A percentile compares a stretch with the other conserved stretches of the same genome.
Conservation (phyloP, 257 asterid genomes). For the Eucommia ulmoides region DNA sequence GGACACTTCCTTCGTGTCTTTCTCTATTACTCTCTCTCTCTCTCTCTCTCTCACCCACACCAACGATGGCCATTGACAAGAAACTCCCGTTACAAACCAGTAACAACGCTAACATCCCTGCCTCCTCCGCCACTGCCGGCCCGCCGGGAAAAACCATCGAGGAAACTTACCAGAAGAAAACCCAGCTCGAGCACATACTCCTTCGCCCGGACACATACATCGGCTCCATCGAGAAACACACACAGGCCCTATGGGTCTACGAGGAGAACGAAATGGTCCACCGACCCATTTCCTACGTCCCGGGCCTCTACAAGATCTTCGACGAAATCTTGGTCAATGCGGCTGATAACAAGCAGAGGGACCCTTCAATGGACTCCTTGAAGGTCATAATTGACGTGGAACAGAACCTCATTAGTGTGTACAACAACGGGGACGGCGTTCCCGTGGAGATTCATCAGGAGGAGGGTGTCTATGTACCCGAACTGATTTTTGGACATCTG, state of each 20-base stretch:
- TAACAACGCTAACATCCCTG: slow-evolving; percentile 58
- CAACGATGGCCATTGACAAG: slow-evolving; percentile 47
- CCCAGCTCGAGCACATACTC: slow-evolving; percentile 97
- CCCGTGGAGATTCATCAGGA: slow-evolving; percentile 96
- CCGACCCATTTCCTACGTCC: slow-evolving; percentile 52
- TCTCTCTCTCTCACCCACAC: slow-evolving; percentile 8
- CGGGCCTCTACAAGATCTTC: slow-evolving; percentile 90
- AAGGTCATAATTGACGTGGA: slow-evolving; percentile 71
- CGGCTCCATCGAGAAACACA: slow-evolving; percentile 84
- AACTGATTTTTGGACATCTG: slow-evolving; percentile 91
- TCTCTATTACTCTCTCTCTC: slow-evolving; percentile 10
- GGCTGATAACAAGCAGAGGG: slow-evolving; percentile 88
- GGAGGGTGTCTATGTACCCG: slow-evolving; percentile 95
- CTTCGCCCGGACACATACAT: slow-evolving; percentile 95
- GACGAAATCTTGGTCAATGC: slow-evolving; percentile 94
- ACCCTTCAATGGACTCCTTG: slow-evolving; percentile 65
- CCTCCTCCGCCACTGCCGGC: slow-evolving; percentile 13
- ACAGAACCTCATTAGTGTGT: slow-evolving; percentile 50
- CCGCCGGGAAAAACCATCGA: slow-evolving; percentile 49
- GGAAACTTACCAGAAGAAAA: slow-evolving; percentile 82
- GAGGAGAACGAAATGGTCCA: slow-evolving; percentile 49
- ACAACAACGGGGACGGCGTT: slow-evolving; percentile 90
- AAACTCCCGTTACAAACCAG: slow-evolving; percentile 48
- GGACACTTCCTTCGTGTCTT: slow-evolving; percentile 55
- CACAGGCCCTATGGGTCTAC: slow-evolving; percentile 63